Evolutionary conservation across 2,329 filamentous ascomycete genomes (phyloP).

Genomic region (Gaeumannomyces tritici): DNA sequence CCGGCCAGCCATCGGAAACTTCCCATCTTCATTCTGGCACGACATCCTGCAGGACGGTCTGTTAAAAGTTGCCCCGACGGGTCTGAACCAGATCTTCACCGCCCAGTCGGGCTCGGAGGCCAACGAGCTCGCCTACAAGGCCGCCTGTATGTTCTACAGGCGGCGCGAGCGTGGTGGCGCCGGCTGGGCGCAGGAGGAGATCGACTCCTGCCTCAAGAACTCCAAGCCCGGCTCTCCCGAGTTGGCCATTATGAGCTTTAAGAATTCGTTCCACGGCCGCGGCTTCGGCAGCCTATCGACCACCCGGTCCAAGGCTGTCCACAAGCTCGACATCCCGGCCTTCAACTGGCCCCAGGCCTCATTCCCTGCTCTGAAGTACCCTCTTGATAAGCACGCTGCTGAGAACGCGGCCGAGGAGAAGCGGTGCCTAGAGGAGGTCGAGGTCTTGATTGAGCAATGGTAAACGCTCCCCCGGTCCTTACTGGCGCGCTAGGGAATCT

Average conservation of each 20-base stretch:
- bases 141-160: constrained; percentile 73
- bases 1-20: constrained; percentile 71
- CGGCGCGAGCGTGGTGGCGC: constrained; percentile 62
- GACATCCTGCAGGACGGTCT: constrained; percentile 62
- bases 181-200: constrained; percentile 63
- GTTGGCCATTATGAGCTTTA: constrained; percentile 67
- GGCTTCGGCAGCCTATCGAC: constrained; percentile 71
- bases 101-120: constrained; percentile 71
- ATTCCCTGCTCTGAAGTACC: constrained; percentile 71
- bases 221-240: constrained; percentile 62
- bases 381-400: constrained; percentile 56
- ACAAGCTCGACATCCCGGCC: constrained; percentile 81
- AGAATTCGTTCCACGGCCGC: constrained; percentile 69
- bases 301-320: constrained; percentile 73
- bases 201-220: constrained; percentile 61
- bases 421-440: constrained; percentile 63
- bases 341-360: constrained; percentile 82
- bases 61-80: constrained; percentile 63
- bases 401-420: constrained; percentile 66
- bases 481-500: constrained; percentile 25
- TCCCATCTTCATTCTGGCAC: constrained; percentile 67
- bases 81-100: constrained; percentile 72
- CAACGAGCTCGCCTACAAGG: constrained; percentile 80
- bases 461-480: background rate
- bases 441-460: constrained; percentile 56